Evolutionary conservation across 495 filamentous ascomycete species (phyloP).

Genomic region (Neurospora intermedia): DNA sequence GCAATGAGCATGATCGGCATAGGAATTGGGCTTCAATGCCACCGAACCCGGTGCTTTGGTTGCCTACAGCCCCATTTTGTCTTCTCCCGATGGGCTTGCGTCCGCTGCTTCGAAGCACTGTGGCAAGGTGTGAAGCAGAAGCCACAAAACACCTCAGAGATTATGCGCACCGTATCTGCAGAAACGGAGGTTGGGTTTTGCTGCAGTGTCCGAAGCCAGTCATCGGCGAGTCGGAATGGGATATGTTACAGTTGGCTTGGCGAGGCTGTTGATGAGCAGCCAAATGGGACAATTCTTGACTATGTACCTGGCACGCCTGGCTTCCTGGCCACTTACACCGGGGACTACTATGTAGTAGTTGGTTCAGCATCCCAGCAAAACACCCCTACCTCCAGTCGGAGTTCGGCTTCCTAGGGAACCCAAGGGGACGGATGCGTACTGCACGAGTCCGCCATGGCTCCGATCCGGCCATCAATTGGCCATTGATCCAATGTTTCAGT

Average conservation of each 20-base stretch:
- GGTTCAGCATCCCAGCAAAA: background rate
- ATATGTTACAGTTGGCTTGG: background rate
- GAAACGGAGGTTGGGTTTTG: background rate
- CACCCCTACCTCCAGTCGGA: background rate
- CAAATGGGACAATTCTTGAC: background rate
- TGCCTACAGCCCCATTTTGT: background rate
- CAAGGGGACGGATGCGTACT: background rate
- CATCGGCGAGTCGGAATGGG: background rate
- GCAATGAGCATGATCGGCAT: background rate
- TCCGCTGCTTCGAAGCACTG: background rate
- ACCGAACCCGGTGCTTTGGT: background rate
- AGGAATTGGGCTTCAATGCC: background rate
- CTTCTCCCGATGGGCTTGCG: background rate
- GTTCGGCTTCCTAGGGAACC: background rate
- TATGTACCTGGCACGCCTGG: background rate
- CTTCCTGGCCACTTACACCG: background rate
- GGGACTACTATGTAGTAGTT: too few relatives aligned
- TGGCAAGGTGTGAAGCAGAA: background rate
- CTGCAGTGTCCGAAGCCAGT: background rate
- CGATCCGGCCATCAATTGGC: background rate
- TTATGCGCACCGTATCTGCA: background rate
- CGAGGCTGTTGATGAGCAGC: background rate
- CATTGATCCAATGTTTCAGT: background rate
- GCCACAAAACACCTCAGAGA: background rate
- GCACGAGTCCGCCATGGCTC: background rate